A percentile compares a stretch with the other conserved stretches of the same genome.
Evolutionary conservation across 2,329 filamentous ascomycete genomes (phyloP).

Genomic region (Grosmannia huntii): DNA sequence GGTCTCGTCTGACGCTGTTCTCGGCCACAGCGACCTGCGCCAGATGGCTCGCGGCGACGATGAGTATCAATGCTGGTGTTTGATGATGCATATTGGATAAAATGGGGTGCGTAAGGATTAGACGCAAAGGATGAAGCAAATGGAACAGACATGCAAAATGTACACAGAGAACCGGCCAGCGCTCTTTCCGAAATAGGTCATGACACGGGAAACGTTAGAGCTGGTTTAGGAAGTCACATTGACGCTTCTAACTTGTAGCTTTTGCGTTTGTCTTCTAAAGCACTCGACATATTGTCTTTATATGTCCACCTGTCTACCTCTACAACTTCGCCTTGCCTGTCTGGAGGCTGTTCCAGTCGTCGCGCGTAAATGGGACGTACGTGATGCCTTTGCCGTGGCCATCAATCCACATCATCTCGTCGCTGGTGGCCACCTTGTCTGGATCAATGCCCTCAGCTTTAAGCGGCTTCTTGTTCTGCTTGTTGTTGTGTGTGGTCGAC

Average conservation of each 20-base stretch:
- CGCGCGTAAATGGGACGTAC: conserved; percentile 45
- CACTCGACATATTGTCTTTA: neutral
- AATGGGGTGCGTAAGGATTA: neutral
- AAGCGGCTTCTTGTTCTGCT: conserved; percentile 65
- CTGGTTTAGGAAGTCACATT: neutral
- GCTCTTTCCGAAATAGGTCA: neutral
- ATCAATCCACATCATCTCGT: conserved; percentile 43
- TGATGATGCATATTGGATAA: neutral
- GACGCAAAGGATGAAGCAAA: neutral
- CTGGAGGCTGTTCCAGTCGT: conserved; percentile 39
- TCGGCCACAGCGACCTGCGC: neutral
- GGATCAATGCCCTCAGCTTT: conserved; percentile 55
- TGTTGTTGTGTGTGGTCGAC: conserved; percentile 61
- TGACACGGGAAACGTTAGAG: neutral
- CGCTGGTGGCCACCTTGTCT: conserved; percentile 26
- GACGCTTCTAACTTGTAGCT: too few relatives aligned
- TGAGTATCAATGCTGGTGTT: neutral
- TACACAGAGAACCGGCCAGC: too few relatives aligned
- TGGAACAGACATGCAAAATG: too few relatives aligned
- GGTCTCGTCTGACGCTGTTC: neutral
- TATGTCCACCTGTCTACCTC: neutral
- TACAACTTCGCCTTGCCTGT: conserved; percentile 17
- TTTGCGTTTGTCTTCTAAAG: too few relatives aligned
- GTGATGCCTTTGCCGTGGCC: conserved; percentile 37
- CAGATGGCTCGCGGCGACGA: neutral